Percentiles rank a stretch among this genome's conserved stretches.
Evolutionary conservation across 1,284 basidiomycete genomes (phyloP).

Genomic region (Puccinia sorghi): DNA sequence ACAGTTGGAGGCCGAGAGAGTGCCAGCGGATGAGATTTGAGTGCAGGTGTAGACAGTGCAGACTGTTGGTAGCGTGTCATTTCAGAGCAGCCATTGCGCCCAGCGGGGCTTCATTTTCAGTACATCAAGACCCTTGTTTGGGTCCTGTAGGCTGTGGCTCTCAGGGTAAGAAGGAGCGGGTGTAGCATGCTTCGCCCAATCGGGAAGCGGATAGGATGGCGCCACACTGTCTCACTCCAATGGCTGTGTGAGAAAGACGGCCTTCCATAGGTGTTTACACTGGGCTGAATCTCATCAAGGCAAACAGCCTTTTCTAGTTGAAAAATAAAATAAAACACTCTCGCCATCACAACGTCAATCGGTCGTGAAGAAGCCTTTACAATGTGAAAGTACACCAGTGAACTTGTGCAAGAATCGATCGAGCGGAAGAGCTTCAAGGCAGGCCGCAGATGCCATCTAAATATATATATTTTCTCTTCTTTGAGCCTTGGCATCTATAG

Average conservation of each 20-base stretch:
- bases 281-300: not conserved
- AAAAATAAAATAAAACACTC: no score
- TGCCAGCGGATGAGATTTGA: no score
- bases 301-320: not conserved
- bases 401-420: not conserved
- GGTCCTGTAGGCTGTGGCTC: slow-evolving; percentile 1
- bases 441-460: not conserved
- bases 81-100: slow-evolving; percentile 19
- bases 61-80: not conserved
- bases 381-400: no score
- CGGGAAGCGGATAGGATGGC: slow-evolving; percentile 28
- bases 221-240: slow-evolving; percentile 20
- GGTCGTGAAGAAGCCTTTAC: no score
- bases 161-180: not conserved
- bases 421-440: not conserved
- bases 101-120: slow-evolving; percentile 9
- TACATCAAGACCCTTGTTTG: slow-evolving; percentile 5
- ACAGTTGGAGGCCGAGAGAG: not conserved
- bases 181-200: slow-evolving; percentile 17
- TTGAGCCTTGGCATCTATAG: not conserved
- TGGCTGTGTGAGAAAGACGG: not conserved
- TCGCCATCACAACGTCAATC: no score
- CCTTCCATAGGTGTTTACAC: not conserved
- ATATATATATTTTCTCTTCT: no score
- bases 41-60: not conserved